Evolutionary conservation across 2,329 filamentous ascomycete genomes (phyloP).

Genomic region (Immersiporthe knoxdaviesiana): DNA sequence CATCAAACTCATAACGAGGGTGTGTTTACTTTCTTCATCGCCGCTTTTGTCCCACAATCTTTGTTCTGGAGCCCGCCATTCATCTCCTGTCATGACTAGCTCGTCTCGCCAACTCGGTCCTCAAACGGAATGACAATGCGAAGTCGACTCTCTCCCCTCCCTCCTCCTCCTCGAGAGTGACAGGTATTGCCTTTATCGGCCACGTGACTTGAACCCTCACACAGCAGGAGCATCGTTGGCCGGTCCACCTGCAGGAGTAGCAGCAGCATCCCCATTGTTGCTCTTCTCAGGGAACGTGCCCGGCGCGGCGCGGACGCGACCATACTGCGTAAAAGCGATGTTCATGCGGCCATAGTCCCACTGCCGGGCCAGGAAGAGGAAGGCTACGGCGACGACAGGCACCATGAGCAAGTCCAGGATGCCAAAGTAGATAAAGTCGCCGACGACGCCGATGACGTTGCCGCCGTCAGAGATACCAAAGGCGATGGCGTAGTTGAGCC

Average conservation of each 20-base stretch:
- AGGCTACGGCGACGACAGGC: slow-evolving; percentile 46
- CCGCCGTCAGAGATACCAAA: slow-evolving; percentile 57
- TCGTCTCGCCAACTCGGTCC: not conserved
- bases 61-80: not conserved
- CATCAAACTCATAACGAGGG: not conserved
- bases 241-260: slow-evolving; percentile 33
- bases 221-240: not conserved
- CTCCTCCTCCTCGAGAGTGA: no score
- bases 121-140: not conserved
- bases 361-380: slow-evolving; percentile 48
- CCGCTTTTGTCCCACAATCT: not conserved
- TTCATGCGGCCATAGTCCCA: slow-evolving; percentile 58
- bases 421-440: slow-evolving; percentile 55
- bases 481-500: slow-evolving; percentile 59
- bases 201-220: not conserved
- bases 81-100: not conserved
- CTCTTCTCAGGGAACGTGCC: slow-evolving; percentile 54
- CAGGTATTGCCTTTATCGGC: not conserved
- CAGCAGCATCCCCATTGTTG: slow-evolving; percentile 26
- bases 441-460: slow-evolving; percentile 52
- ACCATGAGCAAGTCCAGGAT: slow-evolving; percentile 55
- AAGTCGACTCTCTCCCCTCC: not conserved
- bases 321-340: slow-evolving; percentile 59
- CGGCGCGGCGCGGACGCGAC: slow-evolving; percentile 47
- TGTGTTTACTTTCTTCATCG: not conserved